These are phyloP conservation scores for Globisporangium yorkense DNA, from an alignment of 352 stramenopile genomes.

Conservation along the genomic window DNA sequence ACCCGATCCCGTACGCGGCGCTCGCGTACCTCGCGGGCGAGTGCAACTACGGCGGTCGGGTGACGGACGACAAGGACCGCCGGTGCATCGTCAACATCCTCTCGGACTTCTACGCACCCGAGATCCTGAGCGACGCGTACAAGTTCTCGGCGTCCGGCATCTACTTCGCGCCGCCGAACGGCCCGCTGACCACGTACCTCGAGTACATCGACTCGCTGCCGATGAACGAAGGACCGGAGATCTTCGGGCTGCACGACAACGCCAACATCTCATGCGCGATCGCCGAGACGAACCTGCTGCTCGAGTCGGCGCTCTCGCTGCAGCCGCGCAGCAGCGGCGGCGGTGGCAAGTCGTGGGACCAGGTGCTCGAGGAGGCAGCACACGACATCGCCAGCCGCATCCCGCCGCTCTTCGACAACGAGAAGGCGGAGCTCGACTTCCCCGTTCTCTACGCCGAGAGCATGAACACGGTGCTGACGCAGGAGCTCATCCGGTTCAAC, in stretches of 20 bases:
- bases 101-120: slow-evolving; percentile 77
- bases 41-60: slow-evolving; percentile 92
- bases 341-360: slow-evolving; percentile 87
- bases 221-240: slow-evolving; percentile 82
- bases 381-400: slow-evolving; percentile 81
- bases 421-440: slow-evolving; percentile 84
- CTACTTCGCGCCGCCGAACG: slow-evolving; percentile 65
- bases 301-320: slow-evolving; percentile 87
- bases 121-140: slow-evolving; percentile 74
- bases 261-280: slow-evolving; percentile 88
- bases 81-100: slow-evolving; percentile 82
- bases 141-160: slow-evolving; percentile 78
- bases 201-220: slow-evolving; percentile 81
- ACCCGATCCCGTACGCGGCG: slow-evolving; percentile 87
- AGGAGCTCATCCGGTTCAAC: slow-evolving; percentile 92
- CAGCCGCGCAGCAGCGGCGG: slow-evolving; percentile 83
- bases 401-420: slow-evolving; percentile 85
- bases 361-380: slow-evolving; percentile 80
- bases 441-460: slow-evolving; percentile 79
- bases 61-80: slow-evolving; percentile 91
- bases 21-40: slow-evolving; percentile 90
- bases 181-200: slow-evolving; percentile 46
- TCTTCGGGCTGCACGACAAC: slow-evolving; percentile 85
- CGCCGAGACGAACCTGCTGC: slow-evolving; percentile 73
- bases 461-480: slow-evolving; percentile 88